phyloP scores from a whole-genome alignment of 2,329 filamentous ascomycete genomes.

The Botrytis porri region DNA sequence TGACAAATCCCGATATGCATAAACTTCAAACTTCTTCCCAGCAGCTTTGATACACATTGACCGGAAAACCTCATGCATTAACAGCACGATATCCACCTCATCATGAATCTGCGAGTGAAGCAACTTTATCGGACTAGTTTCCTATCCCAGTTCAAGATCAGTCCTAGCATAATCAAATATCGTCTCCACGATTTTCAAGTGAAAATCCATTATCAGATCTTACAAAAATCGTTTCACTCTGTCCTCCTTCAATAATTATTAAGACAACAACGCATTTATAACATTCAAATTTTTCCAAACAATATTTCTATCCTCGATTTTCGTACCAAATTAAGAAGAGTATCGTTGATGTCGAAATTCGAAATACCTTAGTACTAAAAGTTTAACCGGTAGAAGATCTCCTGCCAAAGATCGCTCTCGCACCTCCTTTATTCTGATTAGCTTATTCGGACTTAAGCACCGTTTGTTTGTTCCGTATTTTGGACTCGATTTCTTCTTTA shows the following conservation, averaged over 20 bases:
- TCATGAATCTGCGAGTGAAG: fast-evolving
- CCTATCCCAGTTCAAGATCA: not conserved
- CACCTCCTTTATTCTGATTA: not conserved
- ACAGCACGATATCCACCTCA: no score
- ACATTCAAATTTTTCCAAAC: fast-evolving
- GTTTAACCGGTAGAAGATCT: not conserved
- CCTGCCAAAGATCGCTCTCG: not conserved
- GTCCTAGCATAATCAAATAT: not conserved
- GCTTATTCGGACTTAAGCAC: not conserved
- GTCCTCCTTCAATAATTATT: not conserved
- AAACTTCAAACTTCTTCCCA: not conserved
- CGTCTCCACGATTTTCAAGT: not conserved
- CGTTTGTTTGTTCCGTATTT: not conserved
- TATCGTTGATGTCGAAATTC: not conserved
- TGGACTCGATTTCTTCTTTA: not conserved
- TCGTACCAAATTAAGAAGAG: fast-evolving
- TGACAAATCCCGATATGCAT: not conserved
- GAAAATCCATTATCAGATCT: not conserved
- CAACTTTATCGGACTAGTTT: fast-evolving
- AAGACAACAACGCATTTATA: fast-evolving
- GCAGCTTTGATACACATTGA: fast-evolving
- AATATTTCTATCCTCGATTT: not conserved
- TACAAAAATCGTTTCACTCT: fast-evolving
- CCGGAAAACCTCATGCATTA: not conserved
- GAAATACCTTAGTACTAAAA: not conserved